A percentile compares a stretch with the other conserved stretches of the same genome.
Evolutionary conservation across 164 flowering plant genomes (phyloP).

Genomic region (Vitis amurensis): DNA sequence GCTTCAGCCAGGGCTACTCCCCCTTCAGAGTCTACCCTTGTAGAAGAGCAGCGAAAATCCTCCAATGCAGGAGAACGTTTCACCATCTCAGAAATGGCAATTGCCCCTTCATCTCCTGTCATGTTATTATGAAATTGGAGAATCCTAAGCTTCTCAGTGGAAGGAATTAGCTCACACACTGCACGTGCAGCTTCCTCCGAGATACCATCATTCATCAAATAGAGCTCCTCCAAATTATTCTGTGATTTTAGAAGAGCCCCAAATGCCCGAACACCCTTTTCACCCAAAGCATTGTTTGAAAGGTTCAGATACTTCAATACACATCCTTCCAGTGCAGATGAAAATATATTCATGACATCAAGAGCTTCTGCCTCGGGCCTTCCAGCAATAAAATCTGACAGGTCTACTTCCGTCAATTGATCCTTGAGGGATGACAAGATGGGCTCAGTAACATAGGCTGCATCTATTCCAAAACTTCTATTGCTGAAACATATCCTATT

Average conservation of each 20-base stretch:
- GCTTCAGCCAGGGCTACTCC: conserved; percentile 61
- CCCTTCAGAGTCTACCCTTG: conserved; percentile 59
- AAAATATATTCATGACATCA: conserved; percentile 63
- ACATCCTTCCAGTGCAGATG: conserved; percentile 53
- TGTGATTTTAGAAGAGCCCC: conserved; percentile 50
- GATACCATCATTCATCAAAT: conserved; percentile 67
- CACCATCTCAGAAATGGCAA: conserved; percentile 57
- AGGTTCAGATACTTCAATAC: conserved; percentile 48
- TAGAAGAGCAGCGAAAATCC: conserved; percentile 67
- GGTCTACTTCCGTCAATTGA: conserved; percentile 58
- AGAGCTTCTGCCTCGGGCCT: conserved; percentile 68
- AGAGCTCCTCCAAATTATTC: conserved; percentile 53
- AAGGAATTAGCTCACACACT: conserved; percentile 51
- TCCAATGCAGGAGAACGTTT: conserved; percentile 47
- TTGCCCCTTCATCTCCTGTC: conserved; percentile 81
- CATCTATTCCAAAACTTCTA: conserved; percentile 63
- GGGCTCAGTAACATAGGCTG: conserved; percentile 55
- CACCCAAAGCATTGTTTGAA: conserved; percentile 72
- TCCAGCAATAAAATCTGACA: conserved; percentile 76
- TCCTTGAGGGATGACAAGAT: conserved; percentile 44
- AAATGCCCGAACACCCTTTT: conserved; percentile 66
- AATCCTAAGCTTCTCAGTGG: conserved; percentile 44
- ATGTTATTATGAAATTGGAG: conserved; percentile 75
- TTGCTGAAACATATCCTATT: conserved; percentile 65
- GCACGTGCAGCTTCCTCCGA: conserved; percentile 72